Evolutionary conservation across 352 stramenopile genomes (phyloP), one percentile per base, ranked within the genome.

Genomic region (Thalassiosira gravida): DNA sequence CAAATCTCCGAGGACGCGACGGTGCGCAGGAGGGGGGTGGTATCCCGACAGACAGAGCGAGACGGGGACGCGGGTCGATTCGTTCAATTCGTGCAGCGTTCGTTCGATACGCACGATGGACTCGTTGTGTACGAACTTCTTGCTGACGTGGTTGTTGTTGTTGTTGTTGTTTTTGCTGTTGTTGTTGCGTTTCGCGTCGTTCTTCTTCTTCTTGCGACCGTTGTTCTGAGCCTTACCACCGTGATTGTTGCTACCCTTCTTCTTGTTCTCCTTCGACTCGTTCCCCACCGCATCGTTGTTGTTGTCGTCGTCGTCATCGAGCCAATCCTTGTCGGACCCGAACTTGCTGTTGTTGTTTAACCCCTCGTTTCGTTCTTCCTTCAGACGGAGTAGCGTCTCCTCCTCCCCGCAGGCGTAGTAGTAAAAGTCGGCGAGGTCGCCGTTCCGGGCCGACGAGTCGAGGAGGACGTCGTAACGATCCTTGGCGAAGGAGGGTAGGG

Each of bases 1-100:
- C 46, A 98, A 87, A 77, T 98, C 96, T 42, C 96, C 96, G 0
- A 95, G 88, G 27, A 97, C 88, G 74, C 95, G 95, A 71, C 96
- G 95, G 56, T 92, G 92, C 18, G 93, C 84, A 25, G 96, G 96
- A n/a, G 96, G 96, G 32, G 96, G 95, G 86, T 98, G 97, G 88
- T 97, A 98, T 49, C 95, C 95, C 69, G 94, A 97, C 65, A 97
- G 95, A 42, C 95, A 86, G 68, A 98, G 2, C 16, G 20, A 96
- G 79, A 64, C 77, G 50, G 67, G 86, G 9, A 92, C 53, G 47
- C 59, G 47, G 13, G 56, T 82, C 35, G 64, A 65, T 68, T 85
- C 74, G 35, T 92, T 88, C 9, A 92, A 66, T 29, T 77, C 49
- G 50, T 90, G 78, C 11, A 91, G 66, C 9, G 74, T 22, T 30